Percentiles rank a stretch among this genome's conserved stretches.
Evolutionary conservation across 2,329 filamentous ascomycete genomes (phyloP).

Genomic region (Beauveria brongniartii): DNA sequence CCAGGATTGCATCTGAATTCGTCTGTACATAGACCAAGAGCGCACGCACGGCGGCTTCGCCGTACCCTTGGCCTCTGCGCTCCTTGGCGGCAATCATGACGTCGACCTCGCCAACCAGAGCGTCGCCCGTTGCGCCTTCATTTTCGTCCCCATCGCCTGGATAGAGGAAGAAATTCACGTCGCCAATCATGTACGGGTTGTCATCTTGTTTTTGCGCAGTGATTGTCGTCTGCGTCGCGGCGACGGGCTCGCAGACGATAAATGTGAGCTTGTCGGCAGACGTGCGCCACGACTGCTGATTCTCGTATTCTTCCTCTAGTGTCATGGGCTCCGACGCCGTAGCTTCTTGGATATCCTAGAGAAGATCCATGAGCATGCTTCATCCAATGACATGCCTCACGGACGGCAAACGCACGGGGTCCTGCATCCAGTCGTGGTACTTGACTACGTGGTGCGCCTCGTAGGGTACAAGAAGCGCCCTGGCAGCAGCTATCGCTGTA

Average conservation of each 20-base stretch:
- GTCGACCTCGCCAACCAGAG: conserved; percentile 64
- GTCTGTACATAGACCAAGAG: conserved; percentile 62
- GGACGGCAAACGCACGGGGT: conserved; percentile 42
- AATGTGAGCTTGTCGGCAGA: conserved; percentile 88
- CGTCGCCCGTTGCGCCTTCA: conserved; percentile 19
- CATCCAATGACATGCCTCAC: neutral
- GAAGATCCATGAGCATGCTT: neutral
- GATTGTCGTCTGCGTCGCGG: conserved; percentile 6
- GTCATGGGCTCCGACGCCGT: conserved; percentile 83
- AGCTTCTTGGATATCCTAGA: conserved; percentile 64
- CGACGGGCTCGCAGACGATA: conserved; percentile 57
- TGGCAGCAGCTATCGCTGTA: conserved; percentile 57
- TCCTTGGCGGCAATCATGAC: conserved; percentile 68
- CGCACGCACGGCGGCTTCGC: conserved; percentile 53
- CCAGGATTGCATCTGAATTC: conserved; percentile 46
- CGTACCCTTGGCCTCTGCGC: conserved; percentile 55
- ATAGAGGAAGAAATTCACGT: conserved; percentile 75
- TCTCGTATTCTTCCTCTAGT: conserved; percentile 75
- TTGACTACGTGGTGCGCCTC: conserved; percentile 68
- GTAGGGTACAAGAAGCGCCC: conserved; percentile 75
- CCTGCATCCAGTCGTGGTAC: conserved; percentile 91
- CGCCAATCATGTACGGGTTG: conserved; percentile 56
- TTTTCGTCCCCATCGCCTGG: conserved; percentile 45
- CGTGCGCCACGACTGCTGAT: conserved; percentile 79
- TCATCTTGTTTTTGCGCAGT: conserved; percentile 43